Conservation (phyloP, 371 early-diverging fungal species). For the Massospora cicadina region DNA sequence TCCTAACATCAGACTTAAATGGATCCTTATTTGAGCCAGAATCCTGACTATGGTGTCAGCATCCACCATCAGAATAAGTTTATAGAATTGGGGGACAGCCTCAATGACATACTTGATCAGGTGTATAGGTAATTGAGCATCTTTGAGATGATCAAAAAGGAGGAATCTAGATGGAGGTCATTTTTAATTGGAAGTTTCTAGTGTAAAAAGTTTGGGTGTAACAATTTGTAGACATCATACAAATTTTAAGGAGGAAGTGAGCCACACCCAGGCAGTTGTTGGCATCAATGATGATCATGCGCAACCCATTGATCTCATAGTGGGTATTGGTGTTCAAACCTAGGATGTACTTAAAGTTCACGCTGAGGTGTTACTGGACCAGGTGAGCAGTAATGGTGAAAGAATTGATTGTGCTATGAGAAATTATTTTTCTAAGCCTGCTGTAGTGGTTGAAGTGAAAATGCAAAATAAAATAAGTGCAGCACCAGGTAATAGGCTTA, state of each 20-base stretch:
- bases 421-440: slow-evolving; percentile 45
- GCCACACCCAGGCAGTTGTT: slow-evolving; percentile 87
- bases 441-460: slow-evolving; percentile 83
- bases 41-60: too few relatives aligned
- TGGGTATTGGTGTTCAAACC: slow-evolving; percentile 56
- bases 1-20: too few relatives aligned
- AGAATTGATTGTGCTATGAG: slow-evolving; percentile 68
- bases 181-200: slow-evolving; percentile 80
- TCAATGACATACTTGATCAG: too few relatives aligned
- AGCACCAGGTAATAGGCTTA: slow-evolving; percentile 47
- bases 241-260: slow-evolving; percentile 58
- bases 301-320: slow-evolving; percentile 27
- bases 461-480: slow-evolving; percentile 76
- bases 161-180: slow-evolving; percentile 20
- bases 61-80: too few relatives aligned
- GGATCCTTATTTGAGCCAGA: too few relatives aligned
- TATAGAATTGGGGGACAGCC: too few relatives aligned
- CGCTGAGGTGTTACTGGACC: slow-evolving; percentile 41
- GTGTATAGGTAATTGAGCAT: slow-evolving; percentile 42
- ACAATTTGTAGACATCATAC: slow-evolving; percentile 7
- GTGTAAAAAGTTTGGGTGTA: slow-evolving; percentile 57
- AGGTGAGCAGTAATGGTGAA: slow-evolving; percentile 71
- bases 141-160: slow-evolving; percentile 21
- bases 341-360: slow-evolving; percentile 31
- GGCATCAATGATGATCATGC: slow-evolving; percentile 74